Base-by-base conservation (phyloP, 2,329 filamentous ascomycete species). In the Fusarium palustre region DNA sequence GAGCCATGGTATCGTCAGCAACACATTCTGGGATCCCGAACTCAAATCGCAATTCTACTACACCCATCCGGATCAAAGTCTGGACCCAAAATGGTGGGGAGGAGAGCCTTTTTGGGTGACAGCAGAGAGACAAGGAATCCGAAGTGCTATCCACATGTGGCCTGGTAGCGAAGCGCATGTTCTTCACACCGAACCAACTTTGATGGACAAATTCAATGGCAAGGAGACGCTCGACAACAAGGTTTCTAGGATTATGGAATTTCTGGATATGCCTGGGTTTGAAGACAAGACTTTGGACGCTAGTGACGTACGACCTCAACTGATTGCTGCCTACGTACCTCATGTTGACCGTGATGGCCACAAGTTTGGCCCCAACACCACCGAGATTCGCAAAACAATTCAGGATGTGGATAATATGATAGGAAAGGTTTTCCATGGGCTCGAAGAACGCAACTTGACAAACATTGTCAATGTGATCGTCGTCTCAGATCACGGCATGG, bases 401-500 rank as follows among this genome's bases (percentile, higher is more conserved):
- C 81, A 83, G 2, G 81, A 87, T n/a, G 94, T 92, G 2, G 96
- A 99, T 78, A 81, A 79, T 3, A 97, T 98, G 93, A 83, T 99
- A 28, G 91, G 89, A 30, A 79, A 86, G 24, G 81, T 99, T 2
- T 91, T 98, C 75, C 79, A 83, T 3, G 94, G 94, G 0, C 84
- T 99, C 0, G 88, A 94, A 65, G 81, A 86, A 47, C 90, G 96
- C 49, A 97, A 98, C 76, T 81, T 99, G 52, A 97, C 94, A 1
- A 78, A 91, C 22, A 92, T 99, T 64, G 93, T 98, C 76, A 99
- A 99, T 71, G 87, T 99, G 10, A 90, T 99, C 34, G 86, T 99
- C n/a, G 95, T 99, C 4, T 97, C 94, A 1, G 96, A 99, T 77
- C 96, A 99, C 77, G 96, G 96, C 52, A 99, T 99, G 96, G 96